A percentile compares a stretch with the other conserved stretches of the same genome.
These are phyloP conservation scores for Metschnikowia similis DNA, from an alignment of 805 yeast species.

Conservation along the genomic window DNA sequence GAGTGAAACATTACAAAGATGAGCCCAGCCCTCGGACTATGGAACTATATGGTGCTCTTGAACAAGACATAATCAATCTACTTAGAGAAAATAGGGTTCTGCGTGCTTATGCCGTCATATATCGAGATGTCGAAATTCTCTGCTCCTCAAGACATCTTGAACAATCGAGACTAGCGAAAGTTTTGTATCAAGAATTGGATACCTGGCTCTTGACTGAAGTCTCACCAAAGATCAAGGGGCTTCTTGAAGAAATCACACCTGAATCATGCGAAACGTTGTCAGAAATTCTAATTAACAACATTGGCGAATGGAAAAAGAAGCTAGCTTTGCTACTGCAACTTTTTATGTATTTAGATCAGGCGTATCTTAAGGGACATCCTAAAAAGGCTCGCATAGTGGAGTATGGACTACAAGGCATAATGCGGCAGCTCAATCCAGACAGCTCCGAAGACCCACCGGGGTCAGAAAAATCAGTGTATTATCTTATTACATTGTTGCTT, in stretches of 20 bases:
- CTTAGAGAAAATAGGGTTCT: neutral
- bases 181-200: conserved; percentile 19
- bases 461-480: neutral
- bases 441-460: neutral
- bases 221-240: conserved; percentile 6
- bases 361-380: conserved; percentile 32
- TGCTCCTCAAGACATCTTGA: conserved; percentile 31
- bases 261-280: neutral
- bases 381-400: conserved; percentile 23
- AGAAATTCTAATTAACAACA: conserved; percentile 14
- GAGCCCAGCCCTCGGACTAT: conserved; percentile 1
- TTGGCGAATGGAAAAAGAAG: conserved; percentile 22
- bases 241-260: neutral
- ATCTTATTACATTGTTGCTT: neutral
- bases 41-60: conserved; percentile 1
- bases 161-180: conserved; percentile 26
- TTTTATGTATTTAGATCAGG: conserved; percentile 34
- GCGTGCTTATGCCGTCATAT: conserved; percentile 10
- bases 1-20: conserved; percentile 7
- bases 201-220: conserved; percentile 11
- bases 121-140: conserved; percentile 27
- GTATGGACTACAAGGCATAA: conserved; percentile 18
- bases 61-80: neutral
- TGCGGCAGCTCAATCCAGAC: neutral
- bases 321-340: conserved; percentile 24